phyloP scores from a whole-genome alignment of 768 basidiomycete genomes.

The Ramaria sp. region DNA sequence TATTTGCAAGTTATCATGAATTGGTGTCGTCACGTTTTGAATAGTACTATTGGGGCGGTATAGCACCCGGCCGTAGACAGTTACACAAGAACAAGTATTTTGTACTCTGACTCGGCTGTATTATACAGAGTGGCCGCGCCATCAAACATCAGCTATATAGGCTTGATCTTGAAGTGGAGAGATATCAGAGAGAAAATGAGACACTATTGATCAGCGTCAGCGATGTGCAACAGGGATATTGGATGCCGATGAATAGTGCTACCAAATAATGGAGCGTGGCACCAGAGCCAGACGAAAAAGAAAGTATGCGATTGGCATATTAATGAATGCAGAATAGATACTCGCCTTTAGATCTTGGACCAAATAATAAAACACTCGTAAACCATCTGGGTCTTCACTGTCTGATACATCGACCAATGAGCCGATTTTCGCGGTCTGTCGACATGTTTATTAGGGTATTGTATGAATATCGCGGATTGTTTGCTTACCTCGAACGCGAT shows the following conservation, averaged over 20 bases:
- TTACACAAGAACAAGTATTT: too few species aligned
- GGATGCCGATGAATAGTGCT: too few species aligned
- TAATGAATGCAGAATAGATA: neutral
- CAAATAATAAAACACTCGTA: slow-evolving; percentile 96
- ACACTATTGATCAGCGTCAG: slow-evolving; percentile 43
- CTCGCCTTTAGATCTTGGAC: slow-evolving; percentile 93
- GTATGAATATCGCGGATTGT: neutral
- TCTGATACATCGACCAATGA: slow-evolving; percentile 94
- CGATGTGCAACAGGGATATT: neutral
- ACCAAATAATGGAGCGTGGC: too few species aligned
- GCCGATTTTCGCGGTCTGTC: slow-evolving; percentile 94
- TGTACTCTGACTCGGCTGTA: neutral
- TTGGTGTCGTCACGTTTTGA: too few species aligned
- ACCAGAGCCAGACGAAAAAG: neutral
- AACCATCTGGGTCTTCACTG: slow-evolving; percentile 93
- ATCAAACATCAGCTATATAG: slow-evolving; percentile 45
- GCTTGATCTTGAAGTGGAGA: slow-evolving; percentile 99
- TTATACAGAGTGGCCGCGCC: neutral
- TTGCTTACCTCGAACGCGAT: slow-evolving; percentile 84
- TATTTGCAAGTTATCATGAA: too few species aligned
- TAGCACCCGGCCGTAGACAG: too few species aligned
- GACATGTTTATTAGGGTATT: neutral
- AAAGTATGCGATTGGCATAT: neutral
- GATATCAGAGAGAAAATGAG: slow-evolving; percentile 97
- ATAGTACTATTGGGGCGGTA: too few species aligned